A percentile compares a stretch with the other conserved stretches of the same genome.
phyloP scores from a whole-genome alignment of 2,329 filamentous ascomycete genomes.

The Ophiostoma ips region DNA sequence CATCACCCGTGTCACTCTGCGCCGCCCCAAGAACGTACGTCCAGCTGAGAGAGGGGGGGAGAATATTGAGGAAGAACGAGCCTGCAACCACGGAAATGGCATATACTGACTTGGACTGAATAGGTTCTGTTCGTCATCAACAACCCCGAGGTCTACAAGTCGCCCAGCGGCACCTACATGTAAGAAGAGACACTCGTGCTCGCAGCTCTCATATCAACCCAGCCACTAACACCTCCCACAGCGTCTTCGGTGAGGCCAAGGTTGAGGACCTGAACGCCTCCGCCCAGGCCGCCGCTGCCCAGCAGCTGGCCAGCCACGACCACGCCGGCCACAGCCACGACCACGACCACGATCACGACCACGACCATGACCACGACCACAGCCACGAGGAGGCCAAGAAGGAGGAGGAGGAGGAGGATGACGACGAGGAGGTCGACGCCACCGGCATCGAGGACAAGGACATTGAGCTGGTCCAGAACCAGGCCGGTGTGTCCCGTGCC shows the following conservation, averaged over 20 bases:
- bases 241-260: constrained; percentile 99
- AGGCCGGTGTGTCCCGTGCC: constrained; percentile 91
- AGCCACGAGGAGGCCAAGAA: constrained; percentile 57
- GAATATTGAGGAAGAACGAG: too few relatives aligned
- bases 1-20: constrained; percentile 95
- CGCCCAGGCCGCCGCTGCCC: constrained; percentile 87
- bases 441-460: constrained; percentile 95
- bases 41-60: neutral
- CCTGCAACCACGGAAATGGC: neutral
- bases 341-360: constrained; percentile 40
- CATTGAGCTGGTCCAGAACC: constrained; percentile 97
- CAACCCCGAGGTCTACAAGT: constrained; percentile 99
- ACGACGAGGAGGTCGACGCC: constrained; percentile 91
- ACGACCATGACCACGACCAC: constrained; percentile 29
- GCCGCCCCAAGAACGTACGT: constrained; percentile 97
- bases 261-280: constrained; percentile 99
- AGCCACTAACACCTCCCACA: too few relatives aligned
- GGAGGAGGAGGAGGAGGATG: constrained; percentile 69
- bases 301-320: constrained; percentile 75
- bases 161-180: constrained; percentile 99
- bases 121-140: constrained; percentile 99
- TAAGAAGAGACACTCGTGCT: constrained; percentile 44
- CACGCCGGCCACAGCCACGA: constrained; percentile 57
- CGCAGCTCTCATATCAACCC: too few relatives aligned
- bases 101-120: constrained; percentile 44